Evolutionary conservation across 75 land plant species (phyloP), one percentile per base, ranked within the genome.

Genomic region (Selaginella tamariscina): DNA sequence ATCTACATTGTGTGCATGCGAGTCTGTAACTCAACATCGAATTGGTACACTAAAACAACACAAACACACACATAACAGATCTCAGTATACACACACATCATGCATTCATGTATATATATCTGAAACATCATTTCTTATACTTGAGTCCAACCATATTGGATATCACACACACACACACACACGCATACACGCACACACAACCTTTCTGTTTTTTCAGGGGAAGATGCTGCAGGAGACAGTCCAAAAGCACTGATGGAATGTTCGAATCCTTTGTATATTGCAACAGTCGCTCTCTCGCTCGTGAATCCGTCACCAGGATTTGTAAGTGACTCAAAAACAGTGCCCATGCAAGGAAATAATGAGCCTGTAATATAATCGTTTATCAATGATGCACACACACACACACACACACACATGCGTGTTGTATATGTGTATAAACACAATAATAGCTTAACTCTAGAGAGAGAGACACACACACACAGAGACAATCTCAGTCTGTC

Each of bases 271-370:
- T 85, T 28, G 84, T 67, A 66, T 76, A 84, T 32, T 88, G 99
- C 39, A 95, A 65, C 64, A 95, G 31, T 65, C 79, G 80, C 65
- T 95, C 89, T 65, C 92, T 82, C 66, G 28, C 64, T 21, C 72
- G 27, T 59, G 96, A 84, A 2, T 72, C 64, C 11, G 85, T 49
- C 27, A 83, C 71, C 44, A 91, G 74, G 0, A 82, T 74, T n/a
- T 72, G 79, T 33, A 95, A 29, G 70, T 83, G 82, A 33, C 86
- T 71, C 32, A 95, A 69, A 68, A 91, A 74, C 59, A 95, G 67
- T 66, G 92, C 73, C 99, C 99, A 95, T 2, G 85, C 89, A 31
- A 95, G 70, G 31, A 88, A 83, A 32, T 88, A 71, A 60, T 86
- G 74, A n/a, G 88, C 81, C 99, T 95, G 84, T 56, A 20, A 23